Conservation (phyloP, 2,329 filamentous ascomycete species). For the Cytospora piceicola region DNA sequence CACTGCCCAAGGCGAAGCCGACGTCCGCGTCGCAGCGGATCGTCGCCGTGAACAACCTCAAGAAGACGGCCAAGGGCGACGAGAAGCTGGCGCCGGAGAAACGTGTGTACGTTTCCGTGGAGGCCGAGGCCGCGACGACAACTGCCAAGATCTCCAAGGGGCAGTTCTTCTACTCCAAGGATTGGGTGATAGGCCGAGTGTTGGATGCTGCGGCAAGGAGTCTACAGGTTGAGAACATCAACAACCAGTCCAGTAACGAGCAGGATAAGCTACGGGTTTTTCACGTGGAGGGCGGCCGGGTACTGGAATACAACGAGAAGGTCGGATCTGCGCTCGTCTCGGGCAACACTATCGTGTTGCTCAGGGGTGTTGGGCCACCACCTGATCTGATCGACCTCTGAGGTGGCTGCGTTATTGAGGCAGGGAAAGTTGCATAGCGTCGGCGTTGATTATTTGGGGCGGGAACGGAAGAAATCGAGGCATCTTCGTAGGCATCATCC, state of each 20-base stretch:
- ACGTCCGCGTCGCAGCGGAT: constrained; percentile 66
- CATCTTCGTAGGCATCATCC: constrained; percentile 7
- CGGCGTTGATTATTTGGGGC: constrained; percentile 15
- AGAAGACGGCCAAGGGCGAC: constrained; percentile 89
- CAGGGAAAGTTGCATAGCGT: constrained; percentile 16
- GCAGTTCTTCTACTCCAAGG: constrained; percentile 77
- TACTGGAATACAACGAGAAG: constrained; percentile 89
- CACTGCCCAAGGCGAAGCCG: constrained; percentile 66
- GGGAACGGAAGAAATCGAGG: neutral
- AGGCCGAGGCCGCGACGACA: constrained; percentile 85
- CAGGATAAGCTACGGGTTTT: constrained; percentile 84
- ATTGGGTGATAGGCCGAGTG: constrained; percentile 88
- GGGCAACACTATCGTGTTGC: constrained; percentile 87
- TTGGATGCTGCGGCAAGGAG: constrained; percentile 77
- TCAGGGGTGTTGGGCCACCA: constrained; percentile 83
- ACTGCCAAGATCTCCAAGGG: constrained; percentile 81
- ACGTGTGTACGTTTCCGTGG: constrained; percentile 86
- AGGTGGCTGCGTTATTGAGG: constrained; percentile 20
- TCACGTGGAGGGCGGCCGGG: constrained; percentile 84
- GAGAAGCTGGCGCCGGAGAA: constrained; percentile 79
- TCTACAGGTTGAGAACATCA: constrained; percentile 80
- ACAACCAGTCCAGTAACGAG: constrained; percentile 76
- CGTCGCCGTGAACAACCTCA: constrained; percentile 75
- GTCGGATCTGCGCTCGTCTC: constrained; percentile 72
- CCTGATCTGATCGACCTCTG: constrained; percentile 69